These are phyloP conservation scores for Wickerhamomyces sp. DNA, from an alignment of 1,139 yeast genomes.

Conservation along the genomic window DNA sequence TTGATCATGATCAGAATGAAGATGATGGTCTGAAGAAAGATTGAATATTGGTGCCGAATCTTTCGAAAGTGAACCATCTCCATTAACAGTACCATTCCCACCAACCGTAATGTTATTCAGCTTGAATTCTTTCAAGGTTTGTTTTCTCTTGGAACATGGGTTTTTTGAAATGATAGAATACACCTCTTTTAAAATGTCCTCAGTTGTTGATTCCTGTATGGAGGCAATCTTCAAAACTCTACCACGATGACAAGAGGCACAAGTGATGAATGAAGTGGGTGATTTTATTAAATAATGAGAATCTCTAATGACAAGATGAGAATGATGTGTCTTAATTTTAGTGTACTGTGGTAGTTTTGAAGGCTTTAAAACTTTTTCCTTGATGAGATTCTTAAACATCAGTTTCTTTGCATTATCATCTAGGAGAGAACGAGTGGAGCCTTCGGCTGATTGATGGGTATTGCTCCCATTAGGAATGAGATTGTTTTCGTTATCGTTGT, in stretches of 20 bases:
- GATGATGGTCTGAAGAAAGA: too few species aligned
- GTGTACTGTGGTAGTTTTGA: slow-evolving; percentile 17
- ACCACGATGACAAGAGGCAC: slow-evolving; percentile 24
- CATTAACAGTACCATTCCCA: too few species aligned
- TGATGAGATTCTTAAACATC: slow-evolving; percentile 21
- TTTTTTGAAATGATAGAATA: slow-evolving; percentile 18
- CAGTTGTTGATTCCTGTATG: slow-evolving; percentile 16
- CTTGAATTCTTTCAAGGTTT: slow-evolving; percentile 17
- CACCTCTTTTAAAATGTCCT: slow-evolving; percentile 18
- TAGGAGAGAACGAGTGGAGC: background rate
- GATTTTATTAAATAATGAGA: slow-evolving; percentile 21
- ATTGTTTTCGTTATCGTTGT: too few species aligned
- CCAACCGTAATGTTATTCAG: background rate
- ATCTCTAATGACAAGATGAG: slow-evolving; percentile 24
- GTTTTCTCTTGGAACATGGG: slow-evolving; percentile 21
- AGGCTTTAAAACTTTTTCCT: slow-evolving; percentile 22
- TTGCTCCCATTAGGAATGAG: too few species aligned
- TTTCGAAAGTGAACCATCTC: too few species aligned
- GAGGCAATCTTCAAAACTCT: slow-evolving; percentile 20
- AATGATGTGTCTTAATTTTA: slow-evolving; percentile 17
- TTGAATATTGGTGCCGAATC: background rate
- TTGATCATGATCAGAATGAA: background rate
- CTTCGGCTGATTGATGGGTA: too few species aligned
- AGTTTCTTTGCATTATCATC: slow-evolving; percentile 15
- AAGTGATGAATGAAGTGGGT: slow-evolving; percentile 24